Base-by-base conservation (phyloP, 1,139 yeast genomes). In the Candida dubliniensis region DNA sequence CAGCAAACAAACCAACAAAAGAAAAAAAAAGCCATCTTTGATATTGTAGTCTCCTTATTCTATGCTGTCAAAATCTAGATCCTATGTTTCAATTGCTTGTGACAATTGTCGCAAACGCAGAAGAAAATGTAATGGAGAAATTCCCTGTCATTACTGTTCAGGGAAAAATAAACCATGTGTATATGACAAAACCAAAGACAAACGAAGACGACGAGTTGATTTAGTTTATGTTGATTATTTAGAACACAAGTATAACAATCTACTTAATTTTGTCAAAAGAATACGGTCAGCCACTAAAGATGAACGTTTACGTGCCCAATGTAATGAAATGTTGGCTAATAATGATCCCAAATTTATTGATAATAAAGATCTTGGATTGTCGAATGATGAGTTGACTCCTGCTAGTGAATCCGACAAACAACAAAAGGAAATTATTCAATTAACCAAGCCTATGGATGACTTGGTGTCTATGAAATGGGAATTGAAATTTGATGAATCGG, bases 221-320 rank as follows among this genome's bases (percentile, higher is more conserved):
- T 12, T 23, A 8, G 12, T 8, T 34, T 34, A 34, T 34, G 36
- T 34, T 23, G 36, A 34, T 34, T 34, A 18, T 13, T 25, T 34
- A 34, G 36, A 34, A 34, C 36, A 34, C 14, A 34, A 34, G 29
- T 34, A 18, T 12, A 34, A 34, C 24, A 34, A 34, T 34, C n/a
- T 34, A 23, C 14, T 34, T 2, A 34, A 34, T 25, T 34, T 34
- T 34, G 24, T 34, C 8, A 34, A 18, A 23, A 12, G 14, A 9
- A 8, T 34, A 11, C 24, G 36, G 10, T 34, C 36, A 18, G 23
- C 8, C 3, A 34, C 36, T 7, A 23, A n/a, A 8, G 36, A 34
- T 34, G 29, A 34, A 23, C 18, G 12, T 2, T 34, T 34, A 25
- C n/a, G 29, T 10, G 13, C 14, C 11, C 13, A 11, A 34, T 34